Conservation (phyloP, 2,329 filamentous ascomycete genomes). For the Aureobasidium leucospermi region DNA sequence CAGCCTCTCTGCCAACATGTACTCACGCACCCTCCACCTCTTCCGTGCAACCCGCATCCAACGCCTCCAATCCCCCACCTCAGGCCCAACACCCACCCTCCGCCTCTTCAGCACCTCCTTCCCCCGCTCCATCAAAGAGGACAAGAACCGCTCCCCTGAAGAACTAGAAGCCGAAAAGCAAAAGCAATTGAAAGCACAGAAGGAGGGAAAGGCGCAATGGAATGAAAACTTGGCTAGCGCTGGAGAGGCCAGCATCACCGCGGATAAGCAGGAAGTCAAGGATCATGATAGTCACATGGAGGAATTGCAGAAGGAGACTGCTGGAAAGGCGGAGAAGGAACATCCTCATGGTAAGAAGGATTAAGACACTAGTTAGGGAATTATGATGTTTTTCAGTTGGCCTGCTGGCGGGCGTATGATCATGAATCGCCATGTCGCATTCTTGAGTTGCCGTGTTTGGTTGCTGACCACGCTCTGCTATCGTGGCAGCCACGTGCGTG, state of each 20-base stretch:
- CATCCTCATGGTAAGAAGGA: conserved; percentile 22
- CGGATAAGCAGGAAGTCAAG: conserved; percentile 33
- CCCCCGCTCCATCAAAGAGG: conserved; percentile 30
- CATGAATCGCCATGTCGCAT: too few species aligned
- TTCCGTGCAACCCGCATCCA: conserved; percentile 2
- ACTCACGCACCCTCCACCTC: background rate
- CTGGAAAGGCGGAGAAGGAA: conserved; percentile 34
- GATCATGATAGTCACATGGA: conserved; percentile 37
- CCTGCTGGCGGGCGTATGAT: background rate
- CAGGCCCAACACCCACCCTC: background rate
- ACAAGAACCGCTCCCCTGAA: conserved; percentile 29
- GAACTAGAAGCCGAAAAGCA: conserved; percentile 38
- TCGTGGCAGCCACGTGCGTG: too few species aligned
- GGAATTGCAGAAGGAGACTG: conserved; percentile 38
- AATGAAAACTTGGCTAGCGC: conserved; percentile 36
- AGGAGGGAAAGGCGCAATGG: conserved; percentile 36
- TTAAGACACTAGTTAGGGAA: background rate
- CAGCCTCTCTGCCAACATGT: background rate
- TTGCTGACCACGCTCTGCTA: too few species aligned
- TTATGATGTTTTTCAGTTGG: background rate
- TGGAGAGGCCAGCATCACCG: conserved; percentile 35
- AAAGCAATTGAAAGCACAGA: conserved; percentile 37
- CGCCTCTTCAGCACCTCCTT: conserved; percentile 22
- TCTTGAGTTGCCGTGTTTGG: too few species aligned
- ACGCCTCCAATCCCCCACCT: background rate